Evolutionary conservation across 2,329 filamentous ascomycete genomes (phyloP).

Genomic region (Thelonectria discophora): DNA sequence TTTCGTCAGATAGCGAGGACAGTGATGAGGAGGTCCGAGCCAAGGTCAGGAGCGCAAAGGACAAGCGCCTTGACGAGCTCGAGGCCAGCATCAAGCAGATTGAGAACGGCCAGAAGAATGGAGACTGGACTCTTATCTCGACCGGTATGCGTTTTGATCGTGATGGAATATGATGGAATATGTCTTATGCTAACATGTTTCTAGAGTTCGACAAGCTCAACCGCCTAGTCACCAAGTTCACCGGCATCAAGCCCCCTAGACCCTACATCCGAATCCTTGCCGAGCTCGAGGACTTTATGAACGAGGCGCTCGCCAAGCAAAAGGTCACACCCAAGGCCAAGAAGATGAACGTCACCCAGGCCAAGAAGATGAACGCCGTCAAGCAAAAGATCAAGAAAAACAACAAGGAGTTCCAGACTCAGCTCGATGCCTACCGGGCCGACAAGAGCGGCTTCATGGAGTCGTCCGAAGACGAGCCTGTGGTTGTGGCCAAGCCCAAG

Average conservation of each 20-base stretch:
- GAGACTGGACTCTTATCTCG: conserved; percentile 94
- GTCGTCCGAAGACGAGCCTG: conserved; percentile 76
- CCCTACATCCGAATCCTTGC: conserved; percentile 91
- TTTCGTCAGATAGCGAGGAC: conserved; percentile 78
- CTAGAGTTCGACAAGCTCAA: conserved; percentile 95
- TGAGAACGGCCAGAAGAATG: conserved; percentile 97
- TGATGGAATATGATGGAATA: neutral
- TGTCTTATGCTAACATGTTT: conserved; percentile 27
- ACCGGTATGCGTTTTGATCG: conserved; percentile 65
- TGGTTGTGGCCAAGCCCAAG: conserved; percentile 58
- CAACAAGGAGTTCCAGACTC: conserved; percentile 90
- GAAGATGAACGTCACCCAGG: conserved; percentile 98
- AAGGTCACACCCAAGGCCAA: conserved; percentile 82
- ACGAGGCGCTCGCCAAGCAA: conserved; percentile 92
- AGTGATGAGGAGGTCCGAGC: conserved; percentile 87
- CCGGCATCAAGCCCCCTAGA: conserved; percentile 83
- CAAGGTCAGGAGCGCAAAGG: conserved; percentile 96
- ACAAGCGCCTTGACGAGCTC: conserved; percentile 95
- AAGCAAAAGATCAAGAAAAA: conserved; percentile 99
- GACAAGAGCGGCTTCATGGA: conserved; percentile 90
- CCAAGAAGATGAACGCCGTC: conserved; percentile 92
- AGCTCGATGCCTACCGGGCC: conserved; percentile 86
- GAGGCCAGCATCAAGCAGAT: conserved; percentile 90
- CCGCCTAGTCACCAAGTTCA: conserved; percentile 82
- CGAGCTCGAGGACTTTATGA: conserved; percentile 93